phyloP scores from a whole-genome alignment of 192 early-diverging fungal species.

The Podila verticillata region DNA sequence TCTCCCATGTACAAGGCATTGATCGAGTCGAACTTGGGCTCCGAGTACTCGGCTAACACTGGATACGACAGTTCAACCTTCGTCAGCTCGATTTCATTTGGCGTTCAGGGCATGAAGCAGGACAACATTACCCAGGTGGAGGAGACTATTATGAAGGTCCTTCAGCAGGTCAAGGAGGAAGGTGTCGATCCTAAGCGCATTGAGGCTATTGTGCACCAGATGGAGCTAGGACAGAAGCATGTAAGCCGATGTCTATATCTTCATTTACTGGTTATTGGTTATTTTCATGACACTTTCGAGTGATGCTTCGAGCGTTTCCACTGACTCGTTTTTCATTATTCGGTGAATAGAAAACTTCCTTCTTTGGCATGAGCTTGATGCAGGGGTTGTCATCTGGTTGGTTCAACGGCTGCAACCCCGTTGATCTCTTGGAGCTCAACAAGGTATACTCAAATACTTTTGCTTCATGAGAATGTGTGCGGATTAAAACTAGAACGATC shows the following conservation, averaged over 20 bases:
- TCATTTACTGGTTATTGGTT: background rate
- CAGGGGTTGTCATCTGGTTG: constrained; percentile 79
- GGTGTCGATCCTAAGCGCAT: constrained; percentile 84
- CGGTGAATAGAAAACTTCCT: constrained; percentile 72
- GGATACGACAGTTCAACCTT: constrained; percentile 85
- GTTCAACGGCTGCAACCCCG: constrained; percentile 90
- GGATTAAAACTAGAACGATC: too few relatives aligned
- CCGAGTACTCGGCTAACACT: constrained; percentile 89
- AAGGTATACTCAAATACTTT: constrained; percentile 48
- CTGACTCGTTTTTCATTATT: background rate
- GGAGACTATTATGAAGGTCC: constrained; percentile 72
- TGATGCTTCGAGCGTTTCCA: too few relatives aligned
- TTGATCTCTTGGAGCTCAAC: constrained; percentile 83
- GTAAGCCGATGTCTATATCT: constrained; percentile 45
- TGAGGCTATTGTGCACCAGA: constrained; percentile 86
- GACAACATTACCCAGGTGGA: constrained; percentile 77
- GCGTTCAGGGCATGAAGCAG: constrained; percentile 85
- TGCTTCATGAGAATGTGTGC: background rate
- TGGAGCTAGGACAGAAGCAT: constrained; percentile 92
- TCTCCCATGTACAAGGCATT: constrained; percentile 95
- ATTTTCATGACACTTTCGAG: too few relatives aligned
- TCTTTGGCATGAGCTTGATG: constrained; percentile 89
- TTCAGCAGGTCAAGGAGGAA: constrained; percentile 70
- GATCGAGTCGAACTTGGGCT: constrained; percentile 89
- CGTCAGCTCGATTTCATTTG: constrained; percentile 81